Base-by-base conservation (phyloP, 441 rosid genomes). In the Melastoma candidum region DNA sequence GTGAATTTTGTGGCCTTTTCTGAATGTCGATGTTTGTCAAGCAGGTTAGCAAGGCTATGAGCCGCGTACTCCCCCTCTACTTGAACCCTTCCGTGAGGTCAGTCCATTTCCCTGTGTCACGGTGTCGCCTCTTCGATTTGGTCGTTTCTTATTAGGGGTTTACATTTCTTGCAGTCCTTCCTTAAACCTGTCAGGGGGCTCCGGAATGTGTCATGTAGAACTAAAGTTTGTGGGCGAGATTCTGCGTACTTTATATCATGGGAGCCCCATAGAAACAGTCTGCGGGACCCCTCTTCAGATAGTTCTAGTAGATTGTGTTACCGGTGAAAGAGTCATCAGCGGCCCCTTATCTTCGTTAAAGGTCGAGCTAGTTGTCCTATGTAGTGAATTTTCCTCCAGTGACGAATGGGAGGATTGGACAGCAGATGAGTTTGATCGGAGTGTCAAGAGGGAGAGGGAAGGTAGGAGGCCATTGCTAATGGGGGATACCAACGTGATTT, bases 401-500 rank as follows among this genome's bases (percentile, higher is more conserved):
- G 36, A 29, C 7, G 77, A 71, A 2, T 57, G 26, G 32, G 88
- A 83, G 46, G 60, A 68, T 29, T 90, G 96, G 96, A 65, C 65
- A 0, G 73, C 60, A 24, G 67, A 26, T 0, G 83, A 72, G 7
- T 87, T 87, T 69, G 57, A 39, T 22, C 66, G 71, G 11, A 68
- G 53, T 25, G 54, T 85, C 48, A 56, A 79, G 26, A 73, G 71
- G 1, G 74, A 80, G 69, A 75, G 98, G 5, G 75, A 79, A 24
- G 87, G 85, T 1, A 79, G 58, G 70, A 74, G 79, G 58, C 95
- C 96, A 0, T 48, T 92, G 48, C 61, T 92, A n/a, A 73, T 80
- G 0, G 98, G 98, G 36, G 89, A 82, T n/a, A 47, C 65, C 24
- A 67, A 12, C 4, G 2, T 83, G 12, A 58, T 67, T 0, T 54